Base-by-base conservation (phyloP, 2,329 filamentous ascomycete genomes). In the Canariomyces notabilis region DNA sequence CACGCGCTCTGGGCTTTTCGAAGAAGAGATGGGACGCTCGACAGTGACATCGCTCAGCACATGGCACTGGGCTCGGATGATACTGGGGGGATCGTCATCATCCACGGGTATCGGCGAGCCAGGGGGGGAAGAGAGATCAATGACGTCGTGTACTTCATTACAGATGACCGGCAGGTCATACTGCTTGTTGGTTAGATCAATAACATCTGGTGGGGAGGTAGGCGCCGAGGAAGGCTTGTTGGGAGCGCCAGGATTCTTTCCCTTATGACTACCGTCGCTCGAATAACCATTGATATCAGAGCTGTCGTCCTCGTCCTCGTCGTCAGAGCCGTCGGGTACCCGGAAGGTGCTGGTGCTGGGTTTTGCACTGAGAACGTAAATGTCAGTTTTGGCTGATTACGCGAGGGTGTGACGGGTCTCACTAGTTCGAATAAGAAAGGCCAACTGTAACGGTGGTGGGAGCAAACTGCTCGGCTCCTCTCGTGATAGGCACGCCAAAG, bases 401-500 rank as follows among this genome's bases (percentile, higher is more conserved):
- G n/a, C 12, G 26, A 4, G n/a, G 44, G 11, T n/a, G 32, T 14
- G 16, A 44, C 29, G 2, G 36, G 6, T 48, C 59, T 51, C 49
- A 61, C 60, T 36, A 20, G 3, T 51, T 18, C 8, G 19, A 22
- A 36, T 55, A 59, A 1, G 45, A 29, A 20, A 63, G 31, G 5
- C 51, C 55, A 6, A 67, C 54, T 18, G 46, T 54, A 15, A 65
- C 51, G 0, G 42, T 49, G 4, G 58, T 55, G 6, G 65, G 64
- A 3, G 49, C 20, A 29, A 63, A 67, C 2, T 61, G 57, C 29
- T 64, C 58, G 2, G 55, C 54, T 9, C 61, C 55, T 18, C 69
- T 64, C 26, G 61, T 62, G 4, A 73, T 65, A n/a, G 68, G 57
- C 12, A 64, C 59, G 2, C 70, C 70, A 29, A 73, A 71, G 7